Evolutionary conservation across 768 basidiomycete species (phyloP).

Genomic region (Podaxis rugospora): DNA sequence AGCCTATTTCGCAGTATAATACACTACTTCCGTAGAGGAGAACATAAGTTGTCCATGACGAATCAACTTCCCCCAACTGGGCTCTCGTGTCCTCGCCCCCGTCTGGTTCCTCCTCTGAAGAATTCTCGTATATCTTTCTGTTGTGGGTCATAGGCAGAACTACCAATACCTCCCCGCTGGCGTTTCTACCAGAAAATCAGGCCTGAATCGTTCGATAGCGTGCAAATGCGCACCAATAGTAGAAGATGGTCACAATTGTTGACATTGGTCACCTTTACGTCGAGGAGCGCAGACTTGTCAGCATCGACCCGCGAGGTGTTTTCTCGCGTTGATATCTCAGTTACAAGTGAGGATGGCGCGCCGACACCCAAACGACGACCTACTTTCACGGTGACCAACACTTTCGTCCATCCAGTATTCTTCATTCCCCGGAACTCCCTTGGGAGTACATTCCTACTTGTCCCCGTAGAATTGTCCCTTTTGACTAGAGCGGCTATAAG

Average conservation of each 20-base stretch:
- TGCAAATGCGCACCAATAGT: slow-evolving; percentile 43
- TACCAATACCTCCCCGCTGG: slow-evolving; percentile 76
- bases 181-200: slow-evolving; percentile 30
- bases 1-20: neutral
- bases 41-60: neutral
- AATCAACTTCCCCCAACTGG: neutral
- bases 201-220: neutral
- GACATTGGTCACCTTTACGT: slow-evolving; percentile 44
- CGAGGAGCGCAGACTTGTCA: slow-evolving; percentile 14
- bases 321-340: neutral
- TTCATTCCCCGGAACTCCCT: slow-evolving; percentile 40
- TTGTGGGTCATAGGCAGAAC: slow-evolving; percentile 63
- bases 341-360: neutral
- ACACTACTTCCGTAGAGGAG: neutral
- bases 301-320: neutral
- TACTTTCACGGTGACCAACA: slow-evolving; percentile 40
- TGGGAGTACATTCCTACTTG: neutral
- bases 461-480: slow-evolving; percentile 15
- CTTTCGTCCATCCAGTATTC: slow-evolving; percentile 70
- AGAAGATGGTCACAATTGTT: slow-evolving; percentile 54
- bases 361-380: slow-evolving; percentile 10
- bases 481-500: slow-evolving; percentile 48
- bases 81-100: neutral
- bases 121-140: slow-evolving; percentile 75
- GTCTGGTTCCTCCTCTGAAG: slow-evolving; percentile 39